These are phyloP conservation scores for Micractinium conductrix DNA, from an alignment of 139 green algal genomes.

Conservation along the genomic window DNA sequence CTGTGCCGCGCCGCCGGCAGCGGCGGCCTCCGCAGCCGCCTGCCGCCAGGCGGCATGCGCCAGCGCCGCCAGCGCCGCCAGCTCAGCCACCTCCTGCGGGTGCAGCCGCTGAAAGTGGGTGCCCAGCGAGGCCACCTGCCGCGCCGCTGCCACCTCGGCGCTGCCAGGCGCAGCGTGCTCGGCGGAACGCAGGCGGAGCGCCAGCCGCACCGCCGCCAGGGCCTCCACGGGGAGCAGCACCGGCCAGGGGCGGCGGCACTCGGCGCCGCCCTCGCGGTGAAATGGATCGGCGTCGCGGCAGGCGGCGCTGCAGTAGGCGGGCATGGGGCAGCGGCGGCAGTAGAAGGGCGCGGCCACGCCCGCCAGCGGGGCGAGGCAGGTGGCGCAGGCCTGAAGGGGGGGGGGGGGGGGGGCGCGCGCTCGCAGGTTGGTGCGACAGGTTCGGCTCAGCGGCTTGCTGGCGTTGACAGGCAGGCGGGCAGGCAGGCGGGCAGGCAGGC, in stretches of 20 bases:
- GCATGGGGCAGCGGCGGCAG: slow-evolving; percentile 44
- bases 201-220: slow-evolving; percentile 47
- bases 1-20: background rate
- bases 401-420: background rate
- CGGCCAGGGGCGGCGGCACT: slow-evolving; percentile 63
- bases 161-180: too few species aligned
- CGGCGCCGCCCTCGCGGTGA: slow-evolving; percentile 40
- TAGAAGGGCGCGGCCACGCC: slow-evolving; percentile 9
- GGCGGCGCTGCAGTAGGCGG: slow-evolving; percentile 49
- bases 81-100: background rate
- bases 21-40: background rate
- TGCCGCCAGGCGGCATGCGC: slow-evolving; percentile 11
- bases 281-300: slow-evolving; percentile 36
- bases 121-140: slow-evolving; percentile 18
- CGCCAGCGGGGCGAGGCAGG: slow-evolving; percentile 21
- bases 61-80: slow-evolving; percentile 22
- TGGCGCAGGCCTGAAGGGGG: slow-evolving; percentile 24
- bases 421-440: too few species aligned
- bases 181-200: background rate
- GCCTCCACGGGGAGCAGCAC: slow-evolving; percentile 55
- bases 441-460: too few species aligned
- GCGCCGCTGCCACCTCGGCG: background rate
- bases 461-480: too few species aligned
- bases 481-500: background rate
- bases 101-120: slow-evolving; percentile 8